A percentile compares a stretch with the other conserved stretches of the same genome.
phyloP scores from a whole-genome alignment of 2,329 filamentous ascomycete species.

The Xylaria arbuscula region DNA sequence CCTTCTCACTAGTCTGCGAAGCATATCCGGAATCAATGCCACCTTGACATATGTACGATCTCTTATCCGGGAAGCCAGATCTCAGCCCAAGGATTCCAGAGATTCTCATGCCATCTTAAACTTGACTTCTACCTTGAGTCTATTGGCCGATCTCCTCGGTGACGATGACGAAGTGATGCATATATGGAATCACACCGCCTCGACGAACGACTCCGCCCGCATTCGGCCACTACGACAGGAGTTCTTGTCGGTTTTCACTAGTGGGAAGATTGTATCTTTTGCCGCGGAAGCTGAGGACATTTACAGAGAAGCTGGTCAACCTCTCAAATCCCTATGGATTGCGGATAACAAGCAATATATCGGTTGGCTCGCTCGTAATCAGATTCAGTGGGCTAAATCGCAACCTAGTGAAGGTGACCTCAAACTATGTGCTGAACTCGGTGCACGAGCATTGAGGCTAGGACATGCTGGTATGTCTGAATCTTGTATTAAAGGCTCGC shows the following conservation, averaged over 20 bases:
- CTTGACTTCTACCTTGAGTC: slow-evolving; percentile 56
- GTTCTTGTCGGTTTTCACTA: slow-evolving; percentile 59
- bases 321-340: slow-evolving; percentile 64
- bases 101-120: slow-evolving; percentile 58
- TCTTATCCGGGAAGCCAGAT: slow-evolving; percentile 64
- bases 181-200: slow-evolving; percentile 43
- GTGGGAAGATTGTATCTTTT: slow-evolving; percentile 62
- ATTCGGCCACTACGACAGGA: slow-evolving; percentile 55
- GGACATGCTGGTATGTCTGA: slow-evolving; percentile 74
- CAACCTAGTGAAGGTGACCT: slow-evolving; percentile 52
- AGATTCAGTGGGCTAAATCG: slow-evolving; percentile 59
- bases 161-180: slow-evolving; percentile 47
- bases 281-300: slow-evolving; percentile 67
- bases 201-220: slow-evolving; percentile 40
- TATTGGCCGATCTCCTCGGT: slow-evolving; percentile 57
- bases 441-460: slow-evolving; percentile 72
- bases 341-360: slow-evolving; percentile 73
- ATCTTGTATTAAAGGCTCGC: neutral
- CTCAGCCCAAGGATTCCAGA: slow-evolving; percentile 52
- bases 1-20: slow-evolving; percentile 75
- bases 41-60: slow-evolving; percentile 75
- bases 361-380: slow-evolving; percentile 76
- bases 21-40: slow-evolving; percentile 81
- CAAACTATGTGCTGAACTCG: slow-evolving; percentile 59
- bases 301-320: slow-evolving; percentile 53